A percentile compares a stretch with the other conserved stretches of the same genome.
Evolutionary conservation across 2,329 filamentous ascomycete genomes (phyloP).

Genomic region (Immersiporthe knoxdaviesiana): DNA sequence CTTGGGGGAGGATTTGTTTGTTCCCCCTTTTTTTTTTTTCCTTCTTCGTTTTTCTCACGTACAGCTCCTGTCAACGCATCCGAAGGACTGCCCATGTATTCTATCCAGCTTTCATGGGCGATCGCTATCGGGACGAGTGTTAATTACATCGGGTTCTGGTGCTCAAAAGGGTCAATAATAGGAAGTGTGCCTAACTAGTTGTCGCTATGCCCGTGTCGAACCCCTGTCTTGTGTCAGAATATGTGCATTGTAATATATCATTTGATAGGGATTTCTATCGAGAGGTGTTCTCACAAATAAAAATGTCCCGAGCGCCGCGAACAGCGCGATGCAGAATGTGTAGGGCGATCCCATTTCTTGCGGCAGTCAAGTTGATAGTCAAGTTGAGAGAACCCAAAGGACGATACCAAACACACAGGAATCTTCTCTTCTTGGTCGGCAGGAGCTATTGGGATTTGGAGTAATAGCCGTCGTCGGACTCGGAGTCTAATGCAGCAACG

Average conservation of each 20-base stretch:
- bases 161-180: not conserved
- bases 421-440: too few relatives aligned
- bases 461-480: not conserved
- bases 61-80: conserved; percentile 58
- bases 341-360: conserved; percentile 39
- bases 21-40: not conserved
- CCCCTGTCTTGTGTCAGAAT: conserved; percentile 43
- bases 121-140: conserved; percentile 48
- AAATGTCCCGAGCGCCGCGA: conserved; percentile 62
- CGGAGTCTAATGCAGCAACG: not conserved
- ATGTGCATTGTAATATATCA: not conserved
- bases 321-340: conserved; percentile 55
- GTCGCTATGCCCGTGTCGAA: conserved; percentile 65
- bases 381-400: not conserved
- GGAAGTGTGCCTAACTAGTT: conserved; percentile 49
- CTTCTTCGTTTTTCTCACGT: not conserved
- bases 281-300: conserved; percentile 50
- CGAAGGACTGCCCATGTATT: conserved; percentile 60
- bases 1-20: not conserved
- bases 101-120: conserved; percentile 61
- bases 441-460: not conserved
- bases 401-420: too few relatives aligned
- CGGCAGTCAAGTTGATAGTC: not conserved
- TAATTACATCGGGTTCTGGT: not conserved
- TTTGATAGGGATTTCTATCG: too few relatives aligned